phyloP scores from a whole-genome alignment of 805 yeast species.

The Scheffersomyces lignosus region DNA sequence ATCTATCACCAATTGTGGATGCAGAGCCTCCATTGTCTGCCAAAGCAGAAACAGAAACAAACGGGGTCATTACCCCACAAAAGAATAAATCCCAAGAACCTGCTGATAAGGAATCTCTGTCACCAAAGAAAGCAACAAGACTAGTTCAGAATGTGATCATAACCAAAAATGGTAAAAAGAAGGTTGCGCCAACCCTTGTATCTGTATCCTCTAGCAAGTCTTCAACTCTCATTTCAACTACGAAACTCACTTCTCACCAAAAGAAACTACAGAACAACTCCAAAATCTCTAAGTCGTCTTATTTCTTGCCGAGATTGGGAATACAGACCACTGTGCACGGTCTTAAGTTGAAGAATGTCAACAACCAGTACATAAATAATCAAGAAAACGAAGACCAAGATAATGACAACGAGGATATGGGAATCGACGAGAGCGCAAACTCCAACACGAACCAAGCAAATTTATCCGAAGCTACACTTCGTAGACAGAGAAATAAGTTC shows the following conservation, averaged over 20 bases:
- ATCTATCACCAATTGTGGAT: neutral
- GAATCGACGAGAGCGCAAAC: constrained; percentile 18
- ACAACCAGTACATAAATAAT: constrained; percentile 7
- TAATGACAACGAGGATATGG: constrained; percentile 52
- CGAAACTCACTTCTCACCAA: constrained; percentile 9
- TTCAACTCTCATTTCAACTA: constrained; percentile 12
- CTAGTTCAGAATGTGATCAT: constrained; percentile 51
- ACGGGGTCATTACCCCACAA: constrained; percentile 2
- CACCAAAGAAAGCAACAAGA: constrained; percentile 13
- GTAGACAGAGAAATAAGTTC: constrained; percentile 31
- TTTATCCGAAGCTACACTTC: constrained; percentile 30
- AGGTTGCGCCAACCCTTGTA: constrained; percentile 70
- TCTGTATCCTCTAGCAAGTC: constrained; percentile 39
- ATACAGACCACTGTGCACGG: constrained; percentile 66
- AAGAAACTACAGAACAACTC: constrained; percentile 23
- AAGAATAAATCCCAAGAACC: neutral
- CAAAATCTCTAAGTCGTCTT: constrained; percentile 45
- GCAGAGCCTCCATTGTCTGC: constrained; percentile 40
- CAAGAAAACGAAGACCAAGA: constrained; percentile 33
- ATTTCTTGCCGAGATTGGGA: constrained; percentile 61
- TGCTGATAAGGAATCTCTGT: constrained; percentile 1
- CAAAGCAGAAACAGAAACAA: constrained; percentile 25
- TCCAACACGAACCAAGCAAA: constrained; percentile 12
- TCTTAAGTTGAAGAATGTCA: constrained; percentile 24
- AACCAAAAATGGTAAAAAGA: constrained; percentile 72